Evolutionary conservation across 176 grass and related monocot genomes (phyloP).

Genomic region (Carex kokanica): DNA sequence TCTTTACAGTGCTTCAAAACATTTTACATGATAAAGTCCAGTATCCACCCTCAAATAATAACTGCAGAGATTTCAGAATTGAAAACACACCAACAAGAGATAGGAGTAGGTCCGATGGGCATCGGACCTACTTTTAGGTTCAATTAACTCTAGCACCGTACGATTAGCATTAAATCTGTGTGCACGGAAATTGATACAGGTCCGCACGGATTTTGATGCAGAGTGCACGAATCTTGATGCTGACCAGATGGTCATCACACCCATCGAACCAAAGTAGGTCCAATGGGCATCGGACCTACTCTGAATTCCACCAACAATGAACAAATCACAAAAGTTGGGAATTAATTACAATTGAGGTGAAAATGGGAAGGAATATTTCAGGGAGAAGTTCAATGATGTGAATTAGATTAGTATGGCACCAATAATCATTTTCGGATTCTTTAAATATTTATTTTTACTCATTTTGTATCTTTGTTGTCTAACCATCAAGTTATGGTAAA

Average conservation of each 20-base stretch:
- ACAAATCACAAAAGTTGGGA: not conserved
- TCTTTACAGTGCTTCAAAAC: not conserved
- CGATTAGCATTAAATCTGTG: no score
- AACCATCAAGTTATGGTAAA: constrained; percentile 5
- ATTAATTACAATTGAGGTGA: not conserved
- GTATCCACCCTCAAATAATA: not conserved
- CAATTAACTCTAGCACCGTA: no score
- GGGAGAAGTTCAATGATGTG: not conserved
- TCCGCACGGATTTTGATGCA: no score
- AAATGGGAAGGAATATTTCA: not conserved
- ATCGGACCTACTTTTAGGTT: no score
- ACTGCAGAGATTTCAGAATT: not conserved
- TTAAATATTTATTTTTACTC: not conserved
- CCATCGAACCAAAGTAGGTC: no score
- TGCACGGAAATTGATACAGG: no score
- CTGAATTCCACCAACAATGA: not conserved
- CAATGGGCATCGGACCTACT: no score
- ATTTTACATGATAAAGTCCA: not conserved
- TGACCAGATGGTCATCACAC: no score
- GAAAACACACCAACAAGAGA: not conserved
- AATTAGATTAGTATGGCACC: not conserved
- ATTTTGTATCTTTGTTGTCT: not conserved
- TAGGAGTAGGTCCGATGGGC: no score
- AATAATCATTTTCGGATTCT: not conserved
- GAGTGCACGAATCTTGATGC: no score